Evolutionary conservation across 1,284 basidiomycete genomes (phyloP), one percentile per base, ranked within the genome.

Genomic region (Trichosporon coremiiforme): DNA sequence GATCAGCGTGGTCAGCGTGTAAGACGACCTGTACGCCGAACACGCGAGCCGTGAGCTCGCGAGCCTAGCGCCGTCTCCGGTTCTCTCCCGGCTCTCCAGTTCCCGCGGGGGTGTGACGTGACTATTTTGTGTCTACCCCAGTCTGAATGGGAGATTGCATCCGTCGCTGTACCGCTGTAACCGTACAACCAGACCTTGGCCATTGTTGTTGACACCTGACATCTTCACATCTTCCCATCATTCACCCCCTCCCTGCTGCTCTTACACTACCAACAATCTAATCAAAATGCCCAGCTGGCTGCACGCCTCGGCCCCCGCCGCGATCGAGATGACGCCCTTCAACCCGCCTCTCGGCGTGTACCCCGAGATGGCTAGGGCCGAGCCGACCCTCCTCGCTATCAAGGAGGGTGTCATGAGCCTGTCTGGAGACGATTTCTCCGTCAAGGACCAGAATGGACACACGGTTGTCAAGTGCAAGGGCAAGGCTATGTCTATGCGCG

Each of bases 391-490:
- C 0, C 73, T 84, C 29, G 75, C 82, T 2, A 71, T 83, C 55
- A 80, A 79, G 64, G 83, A 84, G 70, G 77, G 78, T 65, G 76
- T 76, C 17, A 79, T 83, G 74, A 75, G 57, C 57, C 13, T 60
- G 15, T 60, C 57, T 3, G 57, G 57, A 4, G 80, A 83, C 68
- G 77, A 80, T 66, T 82, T 80, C 66, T 67, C 70, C 29, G 71
- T 83, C 65, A 80, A 80, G 68, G 82, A 84, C 65, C 68, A 66
- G 20, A 75, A 78, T n/a, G 82, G 82, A 0, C 53, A 70, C 0
- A 68, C 69, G 2, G 80, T 84, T 2, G 74, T 80, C 6, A 64
- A 66, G 31, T 81, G 81, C 62, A 62, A 74, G 41, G 83, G 80
- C 31, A 77, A 78, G 65, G 74, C 77, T 2, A 25, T 82, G 45